phyloP scores from a whole-genome alignment of 202 grass and related monocot genomes.

The Zoysia matrella region DNA sequence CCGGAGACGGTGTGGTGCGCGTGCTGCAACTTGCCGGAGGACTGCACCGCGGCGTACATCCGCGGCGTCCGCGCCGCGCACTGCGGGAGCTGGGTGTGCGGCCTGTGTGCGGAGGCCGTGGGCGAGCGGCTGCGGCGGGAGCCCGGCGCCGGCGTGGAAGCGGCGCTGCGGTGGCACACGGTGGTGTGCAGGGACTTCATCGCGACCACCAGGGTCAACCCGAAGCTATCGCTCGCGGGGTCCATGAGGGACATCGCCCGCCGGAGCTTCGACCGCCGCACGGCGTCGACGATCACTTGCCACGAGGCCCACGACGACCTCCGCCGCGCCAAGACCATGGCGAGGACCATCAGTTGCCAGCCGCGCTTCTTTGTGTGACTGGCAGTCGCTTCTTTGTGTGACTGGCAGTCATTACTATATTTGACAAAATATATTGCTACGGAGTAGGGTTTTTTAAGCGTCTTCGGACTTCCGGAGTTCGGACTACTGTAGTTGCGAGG shows the following conservation, averaged over 20 bases:
- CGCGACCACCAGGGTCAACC: slow-evolving; percentile 59
- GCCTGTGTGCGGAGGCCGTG: slow-evolving; percentile 26
- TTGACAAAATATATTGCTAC: no score
- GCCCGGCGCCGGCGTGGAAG: slow-evolving; percentile 19
- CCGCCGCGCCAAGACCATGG: slow-evolving; percentile 5
- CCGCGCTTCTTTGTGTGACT: slow-evolving; percentile 40
- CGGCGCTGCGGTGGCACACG: slow-evolving; percentile 59
- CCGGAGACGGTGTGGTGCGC: slow-evolving; percentile 53
- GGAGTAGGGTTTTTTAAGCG: no score
- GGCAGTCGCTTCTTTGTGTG: slow-evolving; percentile 28
- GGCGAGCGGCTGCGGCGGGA: slow-evolving; percentile 45
- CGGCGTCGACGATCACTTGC: background rate
- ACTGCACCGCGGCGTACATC: slow-evolving; percentile 61
- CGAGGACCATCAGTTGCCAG: slow-evolving; percentile 43
- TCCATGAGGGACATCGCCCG: slow-evolving; percentile 69
- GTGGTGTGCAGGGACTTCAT: slow-evolving; percentile 63
- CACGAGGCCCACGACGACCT: slow-evolving; percentile 32
- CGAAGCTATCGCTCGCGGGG: slow-evolving; percentile 60
- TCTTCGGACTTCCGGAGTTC: no score
- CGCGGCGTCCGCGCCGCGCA: slow-evolving; percentile 36
- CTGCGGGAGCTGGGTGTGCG: slow-evolving; percentile 66
- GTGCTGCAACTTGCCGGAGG: slow-evolving; percentile 65
- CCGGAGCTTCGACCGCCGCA: slow-evolving; percentile 51
- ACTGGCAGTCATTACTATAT: background rate
- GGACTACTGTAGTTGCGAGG: background rate